Conservation (phyloP, 345 rosid genomes). For the Mallotus nudiflorus region DNA sequence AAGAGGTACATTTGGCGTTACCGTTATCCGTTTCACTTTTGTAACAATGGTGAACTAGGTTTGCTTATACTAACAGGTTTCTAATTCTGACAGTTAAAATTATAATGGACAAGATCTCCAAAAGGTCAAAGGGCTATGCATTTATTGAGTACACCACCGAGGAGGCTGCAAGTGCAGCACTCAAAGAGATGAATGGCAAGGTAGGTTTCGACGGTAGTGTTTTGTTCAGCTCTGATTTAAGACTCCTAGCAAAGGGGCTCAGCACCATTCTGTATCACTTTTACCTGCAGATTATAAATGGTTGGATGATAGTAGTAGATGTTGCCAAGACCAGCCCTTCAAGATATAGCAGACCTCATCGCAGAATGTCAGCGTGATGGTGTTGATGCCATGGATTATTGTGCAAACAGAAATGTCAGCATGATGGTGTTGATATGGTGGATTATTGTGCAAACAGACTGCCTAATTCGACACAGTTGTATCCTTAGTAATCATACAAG, state of each 20-base stretch:
- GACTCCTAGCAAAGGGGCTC: slow-evolving; percentile 11
- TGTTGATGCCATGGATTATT: background rate
- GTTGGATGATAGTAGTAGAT: slow-evolving; percentile 98
- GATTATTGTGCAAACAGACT: background rate
- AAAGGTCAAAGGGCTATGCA: slow-evolving; percentile 93
- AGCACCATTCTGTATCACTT: slow-evolving; percentile 8
- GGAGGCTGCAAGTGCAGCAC: slow-evolving; percentile 84
- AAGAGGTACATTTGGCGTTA: slow-evolving; percentile 52
- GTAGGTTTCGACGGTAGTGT: slow-evolving; percentile 33
- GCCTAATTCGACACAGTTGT: background rate
- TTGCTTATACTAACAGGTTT: slow-evolving; percentile 1
- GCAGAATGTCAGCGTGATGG: slow-evolving; percentile 15
- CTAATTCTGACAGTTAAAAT: slow-evolving; percentile 58
- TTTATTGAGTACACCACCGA: slow-evolving; percentile 87
- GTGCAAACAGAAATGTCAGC: background rate
- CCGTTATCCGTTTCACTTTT: background rate
- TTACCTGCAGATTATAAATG: slow-evolving; percentile 77
- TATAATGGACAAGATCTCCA: slow-evolving; percentile 96
- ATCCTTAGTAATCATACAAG: background rate
- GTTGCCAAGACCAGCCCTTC: slow-evolving; percentile 69
- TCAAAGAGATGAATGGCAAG: slow-evolving; percentile 96
- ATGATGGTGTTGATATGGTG: background rate
- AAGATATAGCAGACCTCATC: slow-evolving; percentile 39
- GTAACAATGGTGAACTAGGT: background rate
- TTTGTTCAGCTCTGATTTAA: background rate